Evolutionary conservation across 352 stramenopile species (phyloP).

Genomic region (Globisporangium polare): DNA sequence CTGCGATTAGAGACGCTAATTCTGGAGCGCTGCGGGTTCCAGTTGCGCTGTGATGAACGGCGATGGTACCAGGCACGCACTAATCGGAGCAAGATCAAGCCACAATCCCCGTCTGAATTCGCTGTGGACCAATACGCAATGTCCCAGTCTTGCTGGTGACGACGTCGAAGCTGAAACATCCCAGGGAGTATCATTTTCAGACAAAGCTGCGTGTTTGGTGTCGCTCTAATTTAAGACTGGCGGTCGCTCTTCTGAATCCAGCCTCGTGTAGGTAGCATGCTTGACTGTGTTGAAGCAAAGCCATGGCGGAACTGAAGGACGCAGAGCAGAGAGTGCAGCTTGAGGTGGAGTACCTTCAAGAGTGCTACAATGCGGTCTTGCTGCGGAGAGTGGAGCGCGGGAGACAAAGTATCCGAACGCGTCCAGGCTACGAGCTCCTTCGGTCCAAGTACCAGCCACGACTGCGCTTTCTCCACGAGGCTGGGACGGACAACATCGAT

Average conservation of each 20-base stretch:
- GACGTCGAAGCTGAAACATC: no score
- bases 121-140: no score
- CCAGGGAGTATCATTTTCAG: no score
- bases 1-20: neutral
- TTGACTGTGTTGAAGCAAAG: neutral
- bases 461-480: constrained; percentile 10
- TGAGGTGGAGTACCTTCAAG: constrained; percentile 10
- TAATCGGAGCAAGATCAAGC: no score
- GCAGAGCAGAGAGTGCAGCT: neutral
- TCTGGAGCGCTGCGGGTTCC: neutral
- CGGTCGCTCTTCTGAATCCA: neutral
- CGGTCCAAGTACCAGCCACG: constrained; percentile 13
- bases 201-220: no score
- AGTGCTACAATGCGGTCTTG: constrained; percentile 13
- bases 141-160: no score
- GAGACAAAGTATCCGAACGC: constrained; percentile 8
- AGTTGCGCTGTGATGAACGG: no score
- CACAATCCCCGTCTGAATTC: no score
- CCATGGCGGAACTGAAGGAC: neutral
- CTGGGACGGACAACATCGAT: neutral
- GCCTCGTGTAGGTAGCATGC: neutral
- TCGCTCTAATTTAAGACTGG: neutral
- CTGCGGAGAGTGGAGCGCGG: constrained; percentile 9
- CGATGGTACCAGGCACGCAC: no score
- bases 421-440: constrained; percentile 6